Base-by-base conservation (phyloP, 1,139 yeast genomes). In the Oligophagozyma castellii region DNA sequence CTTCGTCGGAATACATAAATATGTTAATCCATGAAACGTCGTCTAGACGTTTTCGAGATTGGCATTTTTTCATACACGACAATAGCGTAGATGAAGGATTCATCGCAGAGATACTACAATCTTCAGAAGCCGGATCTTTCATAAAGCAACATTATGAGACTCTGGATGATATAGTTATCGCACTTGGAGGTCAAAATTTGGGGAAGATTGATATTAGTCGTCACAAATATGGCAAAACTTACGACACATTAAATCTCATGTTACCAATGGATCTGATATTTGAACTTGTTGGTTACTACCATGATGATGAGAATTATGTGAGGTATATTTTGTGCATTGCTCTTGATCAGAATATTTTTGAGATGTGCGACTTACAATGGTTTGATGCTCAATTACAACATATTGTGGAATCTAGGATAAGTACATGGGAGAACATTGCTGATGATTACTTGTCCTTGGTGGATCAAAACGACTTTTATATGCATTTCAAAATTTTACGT, bases 261-360 rank as follows among this genome's bases (percentile, higher is more conserved):
- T 26, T 38, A 4, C 51, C 54, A 2, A 34, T 40, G 3, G 42
- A 37, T 2, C 28, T 32, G 2, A 43, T 49, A 39, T 25, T 43
- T 23, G 28, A 34, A 5, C 28, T 37, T 5, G 20, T 42, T 4
- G 26, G 24, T 4, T 18, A 28, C 11, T 36, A 40, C 24, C 19
- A 18, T 4, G 23, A 31, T 12, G 29, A 33, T 12, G 20, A 29
- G 4, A 25, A 16, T 2, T 43, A 34, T 23, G 23, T 36, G 8
- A 32, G 29, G 23, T 29, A 31, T 21, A 39, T 47, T 28, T 28
- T 46, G 16, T 40, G 38, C 15, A 37, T 46, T 12, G 34, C 48
- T 11, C 33, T 51, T 12, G 55, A 51, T 28, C 36, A 46, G 16
- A 48, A 45, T 13, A 24, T 49, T 5, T 49, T 33, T 30, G 43